Base-by-base conservation (phyloP, 257 asterid species). In the Lantana camara region DNA sequence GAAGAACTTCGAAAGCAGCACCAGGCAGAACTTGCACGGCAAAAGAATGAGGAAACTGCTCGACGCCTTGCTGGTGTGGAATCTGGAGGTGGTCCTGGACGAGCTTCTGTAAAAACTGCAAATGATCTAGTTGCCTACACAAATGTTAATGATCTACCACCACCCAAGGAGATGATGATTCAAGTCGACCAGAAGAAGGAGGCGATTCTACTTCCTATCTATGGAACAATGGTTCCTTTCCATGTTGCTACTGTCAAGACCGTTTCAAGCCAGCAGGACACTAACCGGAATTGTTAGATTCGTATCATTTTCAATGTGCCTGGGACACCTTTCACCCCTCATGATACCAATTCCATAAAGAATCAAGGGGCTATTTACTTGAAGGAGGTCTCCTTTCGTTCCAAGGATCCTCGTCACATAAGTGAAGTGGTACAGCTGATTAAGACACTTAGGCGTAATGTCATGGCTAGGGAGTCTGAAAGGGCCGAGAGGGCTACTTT, bases 1-100 rank as follows among this genome's bases (percentile, higher is more conserved):
- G 96, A 88, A 72, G 88, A 83, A 62, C 79, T 78, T 15, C 70
- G 96, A 22, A 88, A 73, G 82, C 95, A 83, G 73, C 95, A 88
- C 71, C 96, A 88, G 73, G 92, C 95, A 7, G 86, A 78, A 67
- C 95, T 88, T 60, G 96, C 95, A 5, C 88, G 82, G 32, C 91
- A 77, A 77, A 88, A 83, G 76, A 88, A 76, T 57, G 95, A 82
- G 65, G 95, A 88, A 75, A 88, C 85, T 73, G 83, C 85, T 47
- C 73, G 88, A 4, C 85, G 96, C 11, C 90, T 88, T 70, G 87
- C 88, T 30, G 90, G 89, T 9, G 84, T 32, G 0, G 92, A 71
- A 13, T 52, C 80, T 13, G 83, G 51, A 27, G 40, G 32, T 66
- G 82, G 78, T 48, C 68, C 75, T 54, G 82, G 79, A 37, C 75